Conservation (phyloP, 1,284 basidiomycete genomes). For the Pseudozyma sp. region DNA sequence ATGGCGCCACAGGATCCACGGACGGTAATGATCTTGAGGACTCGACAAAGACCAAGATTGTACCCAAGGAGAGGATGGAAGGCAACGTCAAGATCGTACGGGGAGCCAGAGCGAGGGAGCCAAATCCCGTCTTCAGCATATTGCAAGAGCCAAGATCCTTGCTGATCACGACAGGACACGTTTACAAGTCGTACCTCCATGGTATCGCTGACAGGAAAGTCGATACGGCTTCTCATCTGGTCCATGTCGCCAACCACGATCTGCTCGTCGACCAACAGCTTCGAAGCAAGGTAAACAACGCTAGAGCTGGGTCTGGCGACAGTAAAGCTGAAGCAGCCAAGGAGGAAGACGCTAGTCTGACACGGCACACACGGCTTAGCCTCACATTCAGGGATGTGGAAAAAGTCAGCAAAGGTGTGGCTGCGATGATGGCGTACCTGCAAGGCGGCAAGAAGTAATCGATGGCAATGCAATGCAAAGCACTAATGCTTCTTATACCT, state of each 20-base stretch:
- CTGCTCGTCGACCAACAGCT: conserved; percentile 31
- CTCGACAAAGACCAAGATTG: conserved; percentile 19
- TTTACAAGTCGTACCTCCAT: conserved; percentile 66
- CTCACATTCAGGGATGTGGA: conserved; percentile 86
- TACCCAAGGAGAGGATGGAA: conserved; percentile 42
- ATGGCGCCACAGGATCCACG: not conserved
- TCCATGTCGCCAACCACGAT: conserved; percentile 44
- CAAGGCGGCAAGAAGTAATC: conserved; percentile 33
- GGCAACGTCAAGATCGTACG: conserved; percentile 49
- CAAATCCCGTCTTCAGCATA: conserved; percentile 60
- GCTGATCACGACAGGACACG: conserved; percentile 59
- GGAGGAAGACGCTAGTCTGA: conserved; percentile 67
- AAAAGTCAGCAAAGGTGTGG: conserved; percentile 60
- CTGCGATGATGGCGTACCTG: conserved; percentile 47
- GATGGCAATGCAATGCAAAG: not conserved
- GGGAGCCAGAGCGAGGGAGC: conserved; percentile 52
- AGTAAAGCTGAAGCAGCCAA: conserved; percentile 69
- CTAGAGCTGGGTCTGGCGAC: conserved; percentile 60
- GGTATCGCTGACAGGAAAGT: conserved; percentile 71
- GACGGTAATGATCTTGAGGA: not conserved
- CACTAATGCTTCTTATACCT: not conserved
- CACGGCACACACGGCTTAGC: conserved; percentile 78
- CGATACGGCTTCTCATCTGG: conserved; percentile 45
- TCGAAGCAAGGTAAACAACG: conserved; percentile 21
- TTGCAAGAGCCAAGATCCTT: conserved; percentile 65